Percentiles rank a stretch among this genome's conserved stretches.
These are phyloP conservation scores for Globisporangium camurandrum DNA, from an alignment of 352 stramenopile species.

Conservation along the genomic window DNA sequence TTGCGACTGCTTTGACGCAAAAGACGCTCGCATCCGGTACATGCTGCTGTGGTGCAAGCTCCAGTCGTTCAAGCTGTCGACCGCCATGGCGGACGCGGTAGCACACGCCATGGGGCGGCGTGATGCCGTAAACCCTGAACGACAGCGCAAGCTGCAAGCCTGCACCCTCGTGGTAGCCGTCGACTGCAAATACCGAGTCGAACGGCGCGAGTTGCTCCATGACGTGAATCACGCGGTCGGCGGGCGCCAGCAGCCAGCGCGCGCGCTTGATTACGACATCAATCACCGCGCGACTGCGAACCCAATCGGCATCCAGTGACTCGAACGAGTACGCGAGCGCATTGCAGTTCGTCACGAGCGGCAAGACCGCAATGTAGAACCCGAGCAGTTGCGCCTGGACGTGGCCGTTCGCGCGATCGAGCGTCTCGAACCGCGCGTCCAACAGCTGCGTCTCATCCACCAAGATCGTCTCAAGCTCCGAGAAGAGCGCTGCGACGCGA, in stretches of 20 bases:
- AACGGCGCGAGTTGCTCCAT: constrained; percentile 29
- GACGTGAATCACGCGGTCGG: constrained; percentile 24
- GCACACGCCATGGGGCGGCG: constrained; percentile 23
- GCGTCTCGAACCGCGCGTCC: constrained; percentile 19
- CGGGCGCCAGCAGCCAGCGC: constrained; percentile 20
- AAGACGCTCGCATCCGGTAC: constrained; percentile 15
- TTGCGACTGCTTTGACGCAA: constrained; percentile 22
- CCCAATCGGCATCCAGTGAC: constrained; percentile 25
- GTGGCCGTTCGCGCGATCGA: constrained; percentile 18
- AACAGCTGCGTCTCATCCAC: constrained; percentile 29
- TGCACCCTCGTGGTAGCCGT: constrained; percentile 2
- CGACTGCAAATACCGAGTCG: constrained; percentile 17
- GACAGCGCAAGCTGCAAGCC: constrained; percentile 20
- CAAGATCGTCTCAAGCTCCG: constrained; percentile 38
- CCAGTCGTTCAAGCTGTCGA: constrained; percentile 8
- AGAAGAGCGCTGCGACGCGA: constrained; percentile 29
- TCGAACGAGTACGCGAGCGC: constrained; percentile 38
- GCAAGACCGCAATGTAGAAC: constrained; percentile 41
- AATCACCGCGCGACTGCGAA: constrained; percentile 17
- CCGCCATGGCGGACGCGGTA: constrained; percentile 14
- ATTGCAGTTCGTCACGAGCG: constrained; percentile 40
- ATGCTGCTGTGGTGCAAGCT: constrained; percentile 2
- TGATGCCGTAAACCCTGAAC: constrained; percentile 29
- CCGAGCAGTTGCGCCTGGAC: constrained; percentile 24
- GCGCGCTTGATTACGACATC: constrained; percentile 14